Evolutionary conservation across 2,329 filamentous ascomycete species (phyloP).

Genomic region (Alternaria burnsii): DNA sequence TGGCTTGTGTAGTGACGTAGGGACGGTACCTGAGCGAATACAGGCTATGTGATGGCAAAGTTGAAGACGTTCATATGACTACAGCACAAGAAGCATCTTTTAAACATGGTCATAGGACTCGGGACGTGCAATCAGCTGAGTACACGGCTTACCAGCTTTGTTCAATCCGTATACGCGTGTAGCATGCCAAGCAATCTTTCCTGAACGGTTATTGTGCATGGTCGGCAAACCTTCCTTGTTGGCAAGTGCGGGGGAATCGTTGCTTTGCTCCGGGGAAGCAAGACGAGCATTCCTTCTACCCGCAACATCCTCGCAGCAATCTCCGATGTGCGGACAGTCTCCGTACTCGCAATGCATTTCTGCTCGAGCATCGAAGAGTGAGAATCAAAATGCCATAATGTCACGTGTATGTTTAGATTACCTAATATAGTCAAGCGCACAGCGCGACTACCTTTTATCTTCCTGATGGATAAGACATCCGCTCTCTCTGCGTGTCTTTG

Average conservation of each 20-base stretch:
- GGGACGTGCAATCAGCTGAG: neutral
- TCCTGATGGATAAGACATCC: neutral
- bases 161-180: slow-evolving; percentile 9
- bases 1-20: neutral
- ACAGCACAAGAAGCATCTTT: neutral
- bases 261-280: slow-evolving; percentile 13
- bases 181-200: neutral
- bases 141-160: slow-evolving; percentile 13
- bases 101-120: slow-evolving; percentile 1
- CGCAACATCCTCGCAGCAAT: slow-evolving; percentile 7
- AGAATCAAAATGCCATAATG: neutral
- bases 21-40: neutral
- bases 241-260: slow-evolving; percentile 17
- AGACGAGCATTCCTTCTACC: slow-evolving; percentile 1
- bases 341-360: neutral
- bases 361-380: neutral
- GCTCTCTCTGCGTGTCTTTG: neutral
- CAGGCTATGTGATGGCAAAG: neutral
- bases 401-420: neutral
- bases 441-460: neutral
- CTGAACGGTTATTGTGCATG: neutral
- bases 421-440: neutral
- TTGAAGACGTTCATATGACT: neutral
- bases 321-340: neutral
- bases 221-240: slow-evolving; percentile 23